Evolutionary conservation across 805 yeast species (phyloP).

Genomic region (Geotrichum ghanense): DNA sequence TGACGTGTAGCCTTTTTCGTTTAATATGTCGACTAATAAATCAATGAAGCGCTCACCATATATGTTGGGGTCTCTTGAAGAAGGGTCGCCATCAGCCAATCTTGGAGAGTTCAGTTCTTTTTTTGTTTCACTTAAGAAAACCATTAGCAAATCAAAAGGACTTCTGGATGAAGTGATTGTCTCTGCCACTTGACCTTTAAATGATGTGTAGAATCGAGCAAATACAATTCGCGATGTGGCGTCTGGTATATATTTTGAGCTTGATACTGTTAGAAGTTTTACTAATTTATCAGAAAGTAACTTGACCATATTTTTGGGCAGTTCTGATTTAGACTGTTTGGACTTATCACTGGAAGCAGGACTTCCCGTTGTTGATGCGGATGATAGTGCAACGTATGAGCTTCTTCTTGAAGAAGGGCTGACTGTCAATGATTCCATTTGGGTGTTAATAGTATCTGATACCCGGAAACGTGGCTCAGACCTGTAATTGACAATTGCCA

Average conservation of each 20-base stretch:
- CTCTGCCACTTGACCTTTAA: neutral
- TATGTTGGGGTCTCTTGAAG: neutral
- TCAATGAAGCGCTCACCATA: neutral
- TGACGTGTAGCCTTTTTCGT: neutral
- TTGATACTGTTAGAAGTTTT: neutral
- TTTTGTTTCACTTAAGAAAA: neutral
- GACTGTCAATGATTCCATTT: neutral
- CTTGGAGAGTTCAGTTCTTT: neutral
- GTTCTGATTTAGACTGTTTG: neutral
- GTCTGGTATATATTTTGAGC: neutral
- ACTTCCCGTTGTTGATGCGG: neutral
- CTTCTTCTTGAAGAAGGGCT: neutral
- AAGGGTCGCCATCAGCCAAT: neutral
- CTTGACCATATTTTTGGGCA: neutral
- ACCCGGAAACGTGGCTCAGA: slow-evolving; percentile 6
- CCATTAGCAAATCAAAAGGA: neutral
- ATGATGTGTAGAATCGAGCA: neutral
- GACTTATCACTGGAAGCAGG: neutral
- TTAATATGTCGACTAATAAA: neutral
- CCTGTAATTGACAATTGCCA: slow-evolving; percentile 4
- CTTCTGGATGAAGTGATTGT: neutral
- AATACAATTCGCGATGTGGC: neutral
- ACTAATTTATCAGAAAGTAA: neutral
- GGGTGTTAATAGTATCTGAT: neutral
- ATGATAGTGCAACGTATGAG: neutral